Evolutionary conservation across 1,284 basidiomycete genomes (phyloP).

Genomic region (Tausonia pullulans): DNA sequence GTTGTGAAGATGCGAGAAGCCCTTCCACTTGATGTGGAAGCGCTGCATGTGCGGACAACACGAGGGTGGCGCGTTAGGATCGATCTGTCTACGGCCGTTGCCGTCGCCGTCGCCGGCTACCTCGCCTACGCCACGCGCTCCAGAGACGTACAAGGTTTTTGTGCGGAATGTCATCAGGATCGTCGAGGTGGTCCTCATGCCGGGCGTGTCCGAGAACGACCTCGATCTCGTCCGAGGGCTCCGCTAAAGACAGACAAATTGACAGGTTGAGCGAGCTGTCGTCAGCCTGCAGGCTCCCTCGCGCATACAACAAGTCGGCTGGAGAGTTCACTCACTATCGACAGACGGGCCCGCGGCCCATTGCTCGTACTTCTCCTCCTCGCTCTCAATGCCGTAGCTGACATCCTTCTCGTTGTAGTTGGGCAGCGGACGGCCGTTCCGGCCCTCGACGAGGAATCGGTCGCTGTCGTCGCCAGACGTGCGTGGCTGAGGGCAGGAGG

Average conservation of each 20-base stretch:
- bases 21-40: conserved; percentile 93
- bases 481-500: conserved; percentile 16
- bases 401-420: conserved; percentile 14
- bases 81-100: no score
- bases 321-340: not conserved
- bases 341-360: not conserved
- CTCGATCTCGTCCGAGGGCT: conserved; percentile 80
- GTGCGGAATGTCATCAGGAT: conserved; percentile 67
- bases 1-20: conserved; percentile 86
- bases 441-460: not conserved
- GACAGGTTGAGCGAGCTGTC: not conserved
- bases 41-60: conserved; percentile 43
- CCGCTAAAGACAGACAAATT: conserved; percentile 25
- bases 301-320: no score
- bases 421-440: not conserved
- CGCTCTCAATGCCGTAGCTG: conserved; percentile 48
- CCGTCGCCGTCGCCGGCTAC: no score
- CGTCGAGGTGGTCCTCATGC: conserved; percentile 64
- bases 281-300: not conserved
- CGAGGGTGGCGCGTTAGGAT: not conserved
- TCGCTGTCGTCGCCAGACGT: conserved; percentile 48
- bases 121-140: no score
- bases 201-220: conserved; percentile 67
- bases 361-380: conserved; percentile 40
- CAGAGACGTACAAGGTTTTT: conserved; percentile 61